phyloP scores from a whole-genome alignment of 225 moss, liverwort and hornwort genomes.

The Straminergon stramineum region DNA sequence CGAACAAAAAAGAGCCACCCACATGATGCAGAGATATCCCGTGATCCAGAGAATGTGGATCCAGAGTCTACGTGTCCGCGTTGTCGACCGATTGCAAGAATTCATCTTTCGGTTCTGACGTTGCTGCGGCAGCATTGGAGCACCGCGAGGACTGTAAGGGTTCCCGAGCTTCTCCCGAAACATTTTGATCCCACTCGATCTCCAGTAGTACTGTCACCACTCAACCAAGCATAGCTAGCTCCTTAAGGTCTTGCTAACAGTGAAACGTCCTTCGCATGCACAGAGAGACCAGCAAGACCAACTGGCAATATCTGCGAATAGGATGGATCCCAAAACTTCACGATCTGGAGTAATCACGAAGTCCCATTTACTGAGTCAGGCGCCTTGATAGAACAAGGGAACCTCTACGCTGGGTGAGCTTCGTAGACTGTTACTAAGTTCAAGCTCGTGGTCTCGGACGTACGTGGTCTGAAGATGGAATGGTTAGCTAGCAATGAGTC shows the following conservation, averaged over 20 bases:
- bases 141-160: not conserved
- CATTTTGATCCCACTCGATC: not conserved
- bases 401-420: not conserved
- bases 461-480: not conserved
- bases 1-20: conserved; percentile 42
- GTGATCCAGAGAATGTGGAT: conserved; percentile 49
- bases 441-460: not conserved
- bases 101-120: conserved; percentile 43
- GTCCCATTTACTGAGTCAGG: no score
- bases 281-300: not conserved
- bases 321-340: not conserved
- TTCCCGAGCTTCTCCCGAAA: not conserved
- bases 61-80: conserved; percentile 7
- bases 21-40: conserved; percentile 49
- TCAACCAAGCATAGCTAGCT: not conserved
- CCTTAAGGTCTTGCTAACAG: not conserved
- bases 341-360: not conserved
- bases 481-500: not conserved
- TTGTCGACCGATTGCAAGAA: conserved; percentile 11
- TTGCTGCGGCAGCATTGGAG: conserved; percentile 22
- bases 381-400: not conserved
- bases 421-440: not conserved
- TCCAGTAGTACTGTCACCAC: not conserved
- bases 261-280: not conserved
- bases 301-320: not conserved